Conservation (phyloP, 2,329 filamentous ascomycete species). For the Monosporascus sp. region DNA sequence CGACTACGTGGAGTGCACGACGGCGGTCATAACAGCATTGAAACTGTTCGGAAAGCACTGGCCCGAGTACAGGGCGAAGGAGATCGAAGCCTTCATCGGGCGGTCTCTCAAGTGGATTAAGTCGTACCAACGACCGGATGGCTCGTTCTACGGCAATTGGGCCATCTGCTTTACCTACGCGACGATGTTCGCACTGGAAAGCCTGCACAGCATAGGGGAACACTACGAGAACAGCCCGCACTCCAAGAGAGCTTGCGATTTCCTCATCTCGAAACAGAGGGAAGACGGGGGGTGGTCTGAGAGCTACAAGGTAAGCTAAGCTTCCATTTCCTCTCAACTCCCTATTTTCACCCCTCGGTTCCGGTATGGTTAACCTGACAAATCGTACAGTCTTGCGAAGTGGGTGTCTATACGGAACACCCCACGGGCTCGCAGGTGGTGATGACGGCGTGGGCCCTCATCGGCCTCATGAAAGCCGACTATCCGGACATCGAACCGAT, state of each 20-base stretch:
- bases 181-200: slow-evolving; percentile 91
- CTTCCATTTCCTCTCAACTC: background rate
- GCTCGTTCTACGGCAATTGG: slow-evolving; percentile 98
- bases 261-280: slow-evolving; percentile 78
- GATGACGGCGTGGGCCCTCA: slow-evolving; percentile 86
- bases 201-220: slow-evolving; percentile 75
- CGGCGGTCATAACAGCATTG: slow-evolving; percentile 83
- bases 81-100: slow-evolving; percentile 68
- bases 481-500: slow-evolving; percentile 73
- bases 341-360: too few species aligned
- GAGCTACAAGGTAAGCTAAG: slow-evolving; percentile 63
- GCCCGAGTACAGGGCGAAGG: slow-evolving; percentile 69
- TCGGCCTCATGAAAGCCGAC: slow-evolving; percentile 74
- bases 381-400: slow-evolving; percentile 62
- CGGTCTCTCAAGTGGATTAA: slow-evolving; percentile 81
- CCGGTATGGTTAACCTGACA: too few species aligned
- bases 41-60: slow-evolving; percentile 76
- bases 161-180: slow-evolving; percentile 98
- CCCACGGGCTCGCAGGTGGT: slow-evolving; percentile 76
- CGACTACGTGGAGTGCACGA: slow-evolving; percentile 96
- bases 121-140: slow-evolving; percentile 68
- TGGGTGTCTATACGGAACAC: slow-evolving; percentile 69
- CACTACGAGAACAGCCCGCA: slow-evolving; percentile 68
- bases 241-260: slow-evolving; percentile 73
- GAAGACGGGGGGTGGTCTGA: slow-evolving; percentile 95